phyloP scores from a whole-genome alignment of 2,329 filamentous ascomycete genomes.

The Polychaeton citri region DNA sequence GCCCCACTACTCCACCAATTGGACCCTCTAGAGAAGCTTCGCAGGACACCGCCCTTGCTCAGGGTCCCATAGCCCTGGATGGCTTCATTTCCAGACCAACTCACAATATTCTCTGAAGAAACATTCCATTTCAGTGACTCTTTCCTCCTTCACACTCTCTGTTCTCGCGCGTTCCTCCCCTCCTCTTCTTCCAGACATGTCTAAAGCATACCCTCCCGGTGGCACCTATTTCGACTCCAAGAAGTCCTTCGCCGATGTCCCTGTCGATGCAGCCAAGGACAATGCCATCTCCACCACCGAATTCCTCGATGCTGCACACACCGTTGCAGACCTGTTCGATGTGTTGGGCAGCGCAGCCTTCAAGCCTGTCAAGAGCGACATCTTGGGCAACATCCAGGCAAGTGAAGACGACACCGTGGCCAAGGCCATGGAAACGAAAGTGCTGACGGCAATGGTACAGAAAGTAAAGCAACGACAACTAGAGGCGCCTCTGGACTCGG shows the following conservation, averaged over 20 bases:
- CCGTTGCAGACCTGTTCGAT: slow-evolving; percentile 71
- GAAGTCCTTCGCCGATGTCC: slow-evolving; percentile 72
- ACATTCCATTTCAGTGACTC: background rate
- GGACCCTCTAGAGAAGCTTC: background rate
- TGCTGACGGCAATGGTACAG: slow-evolving; percentile 29
- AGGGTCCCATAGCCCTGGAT: background rate
- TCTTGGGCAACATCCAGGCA: slow-evolving; percentile 84
- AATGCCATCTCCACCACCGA: slow-evolving; percentile 70
- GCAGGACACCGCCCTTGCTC: background rate
- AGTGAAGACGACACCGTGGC: background rate
- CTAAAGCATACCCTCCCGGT: slow-evolving; percentile 38
- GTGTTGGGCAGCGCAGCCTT: slow-evolving; percentile 60
- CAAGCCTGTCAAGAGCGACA: slow-evolving; percentile 79
- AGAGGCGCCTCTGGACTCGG: slow-evolving; percentile 64
- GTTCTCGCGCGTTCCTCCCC: background rate
- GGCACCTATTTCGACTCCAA: slow-evolving; percentile 79
- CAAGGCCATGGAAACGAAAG: background rate
- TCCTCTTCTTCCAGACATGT: background rate
- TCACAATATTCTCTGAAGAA: background rate
- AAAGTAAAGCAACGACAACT: slow-evolving; percentile 80
- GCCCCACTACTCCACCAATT: background rate
- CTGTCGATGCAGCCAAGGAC: slow-evolving; percentile 57
- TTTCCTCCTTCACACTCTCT: background rate
- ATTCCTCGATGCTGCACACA: slow-evolving; percentile 85
- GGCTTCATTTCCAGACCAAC: background rate